phyloP scores from a whole-genome alignment of 768 basidiomycete genomes.

The Boletus pseudopeckii region DNA sequence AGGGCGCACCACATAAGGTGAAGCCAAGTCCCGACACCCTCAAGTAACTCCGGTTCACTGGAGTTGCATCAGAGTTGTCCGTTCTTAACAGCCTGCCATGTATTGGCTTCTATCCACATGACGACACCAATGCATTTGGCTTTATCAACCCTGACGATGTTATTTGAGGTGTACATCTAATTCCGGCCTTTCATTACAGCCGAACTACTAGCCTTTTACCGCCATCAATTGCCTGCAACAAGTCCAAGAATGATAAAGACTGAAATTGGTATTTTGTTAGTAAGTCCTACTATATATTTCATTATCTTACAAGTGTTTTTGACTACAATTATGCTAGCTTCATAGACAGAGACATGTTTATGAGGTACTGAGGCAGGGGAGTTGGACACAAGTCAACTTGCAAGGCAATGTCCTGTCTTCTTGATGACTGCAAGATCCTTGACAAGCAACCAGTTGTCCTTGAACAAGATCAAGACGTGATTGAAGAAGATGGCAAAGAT shows the following conservation, averaged over 20 bases:
- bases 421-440: neutral
- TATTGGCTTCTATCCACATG: neutral
- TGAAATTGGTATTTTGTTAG: conserved; percentile 35
- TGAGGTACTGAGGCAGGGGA: neutral
- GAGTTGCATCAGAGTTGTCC: no score
- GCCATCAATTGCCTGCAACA: conserved; percentile 2
- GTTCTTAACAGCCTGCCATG: no score
- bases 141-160: no score
- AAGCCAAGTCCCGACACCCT: no score
- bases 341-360: neutral
- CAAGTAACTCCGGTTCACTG: no score
- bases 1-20: no score
- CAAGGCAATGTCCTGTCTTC: neutral
- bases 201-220: neutral
- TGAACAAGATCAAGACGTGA: neutral
- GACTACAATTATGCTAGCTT: neutral
- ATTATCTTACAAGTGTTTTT: no score
- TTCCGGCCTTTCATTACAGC: neutral
- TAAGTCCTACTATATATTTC: conserved; percentile 12
- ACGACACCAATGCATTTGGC: neutral
- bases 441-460: neutral
- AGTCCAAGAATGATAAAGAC: conserved; percentile 24
- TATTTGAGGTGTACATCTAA: neutral
- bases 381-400: neutral
- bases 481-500: neutral